Base-by-base conservation (phyloP, 352 stramenopile species). In the Phytophthora ohioensis region DNA sequence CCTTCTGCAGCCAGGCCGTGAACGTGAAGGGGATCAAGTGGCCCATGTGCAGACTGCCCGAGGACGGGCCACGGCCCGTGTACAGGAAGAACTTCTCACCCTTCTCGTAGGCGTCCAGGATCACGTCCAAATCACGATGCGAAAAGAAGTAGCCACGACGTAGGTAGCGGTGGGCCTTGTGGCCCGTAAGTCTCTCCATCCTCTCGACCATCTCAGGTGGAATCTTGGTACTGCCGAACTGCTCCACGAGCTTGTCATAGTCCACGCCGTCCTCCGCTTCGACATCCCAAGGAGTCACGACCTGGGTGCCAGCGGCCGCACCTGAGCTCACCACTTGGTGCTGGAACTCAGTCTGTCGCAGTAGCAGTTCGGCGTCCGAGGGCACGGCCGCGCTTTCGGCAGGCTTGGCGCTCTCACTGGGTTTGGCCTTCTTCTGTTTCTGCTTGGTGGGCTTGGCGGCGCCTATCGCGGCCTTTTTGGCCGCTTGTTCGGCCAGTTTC, bases 21-120 rank as follows among this genome's bases (percentile, higher is more conserved):
- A 99, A 99, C 56, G 99, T 95, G 79, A 99, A 99, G 11, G 98
- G 98, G 61, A 99, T 97, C 66, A 99, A 89, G 84, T 99, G 98
- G 10, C 98, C 98, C 69, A 99, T 93, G 86, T 99, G 98, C 79
- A 99, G 97, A 53, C 96, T 96, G 35, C 95, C 94, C 5, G 92
- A 99, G 5, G 94, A 99, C 35, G 98, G 98, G 4, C 98, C 98
- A 54, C 98, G 94, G 27, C 98, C 98, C 34, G 98, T 99, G 90
- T 99, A 99, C 32, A 99, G 68, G 76, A 99, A 99, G 68, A 99
- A 99, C 67, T 98, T 98, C 62, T 98, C 89, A 31, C 96, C 96
- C 57, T 95, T 94, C 73, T 99, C 95, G 69, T 99, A 99, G 13
- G 91, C 84, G 55, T 99, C 94, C 47, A 99, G 84, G 48, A 99